phyloP scores from a whole-genome alignment of 352 stramenopile species.

The Aphanomyces astaci region DNA sequence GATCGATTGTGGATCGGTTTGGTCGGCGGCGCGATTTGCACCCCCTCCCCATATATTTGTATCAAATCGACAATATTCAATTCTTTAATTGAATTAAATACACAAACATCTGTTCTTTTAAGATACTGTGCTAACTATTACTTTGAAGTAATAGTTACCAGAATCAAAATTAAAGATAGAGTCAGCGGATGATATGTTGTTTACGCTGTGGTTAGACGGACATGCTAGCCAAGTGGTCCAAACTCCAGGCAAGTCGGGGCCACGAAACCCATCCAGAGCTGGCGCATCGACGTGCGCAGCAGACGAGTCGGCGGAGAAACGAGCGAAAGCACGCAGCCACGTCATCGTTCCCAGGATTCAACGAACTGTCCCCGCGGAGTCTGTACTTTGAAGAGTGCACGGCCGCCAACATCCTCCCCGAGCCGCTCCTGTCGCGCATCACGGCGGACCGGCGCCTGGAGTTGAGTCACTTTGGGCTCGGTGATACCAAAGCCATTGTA shows the following conservation, averaged over 20 bases:
- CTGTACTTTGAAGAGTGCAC: constrained; percentile 60
- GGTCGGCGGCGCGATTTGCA: not conserved
- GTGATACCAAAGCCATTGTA: constrained; percentile 48
- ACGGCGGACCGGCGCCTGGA: constrained; percentile 48
- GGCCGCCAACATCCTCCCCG: constrained; percentile 47
- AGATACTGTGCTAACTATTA: too few relatives aligned
- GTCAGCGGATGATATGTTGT: too few relatives aligned
- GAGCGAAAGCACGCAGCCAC: not conserved
- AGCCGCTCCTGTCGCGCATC: constrained; percentile 65
- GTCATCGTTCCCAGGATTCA: not conserved
- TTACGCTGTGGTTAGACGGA: constrained; percentile 25
- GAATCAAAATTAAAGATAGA: too few relatives aligned
- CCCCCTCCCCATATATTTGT: too few relatives aligned
- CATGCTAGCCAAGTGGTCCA: constrained; percentile 71
- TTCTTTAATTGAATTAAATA: too few relatives aligned
- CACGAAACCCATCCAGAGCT: constrained; percentile 31
- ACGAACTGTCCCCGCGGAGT: constrained; percentile 46
- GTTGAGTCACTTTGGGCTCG: constrained; percentile 65
- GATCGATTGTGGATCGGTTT: too few relatives aligned
- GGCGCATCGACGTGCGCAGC: not conserved
- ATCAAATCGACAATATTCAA: too few relatives aligned
- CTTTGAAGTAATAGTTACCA: too few relatives aligned
- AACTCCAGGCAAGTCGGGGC: constrained; percentile 45
- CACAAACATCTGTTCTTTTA: too few relatives aligned
- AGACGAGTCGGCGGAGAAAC: not conserved